Evolutionary conservation across 176 grass and related monocot species (phyloP), one percentile per base, ranked within the genome.

Genomic region (Pontederia crassipes): DNA sequence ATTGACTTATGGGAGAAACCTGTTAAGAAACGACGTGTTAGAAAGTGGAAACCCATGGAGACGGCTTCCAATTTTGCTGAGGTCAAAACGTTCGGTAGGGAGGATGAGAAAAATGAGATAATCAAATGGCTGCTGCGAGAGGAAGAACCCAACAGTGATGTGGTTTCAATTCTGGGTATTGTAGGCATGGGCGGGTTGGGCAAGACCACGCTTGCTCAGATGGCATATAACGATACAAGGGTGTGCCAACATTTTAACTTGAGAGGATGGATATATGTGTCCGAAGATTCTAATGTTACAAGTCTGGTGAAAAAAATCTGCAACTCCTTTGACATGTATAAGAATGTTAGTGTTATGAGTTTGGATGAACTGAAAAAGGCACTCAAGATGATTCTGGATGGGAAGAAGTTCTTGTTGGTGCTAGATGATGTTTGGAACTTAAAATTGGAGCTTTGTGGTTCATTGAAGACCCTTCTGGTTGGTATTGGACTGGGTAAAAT

Each of bases 111-210:
- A 17, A 54, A 54, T 8, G 64, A 64, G 62, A 10, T 74, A 35
- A 64, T 74, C 10, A 24, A 74, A 6, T 18, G 63, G 8, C n/a
- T 74, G 48, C 15, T 35, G 4, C 29, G 45, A 28, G 35, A 53
- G 16, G 16, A 15, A 7, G 17, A 35, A 35, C 4, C n/a, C n/a
- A n/a, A 4, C 4, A 4, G 29, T 35, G 29, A 35, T 7, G 18
- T 10, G 2, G 4, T 69, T 17, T 9, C 15, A 4, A 32, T 67
- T 6, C 51, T 75, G 26, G 48, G 32, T 13, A 66, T 75, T 49
- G 61, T 75, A 11, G 72, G 72, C 63, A 75, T 66, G 72, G 72
- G 72, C 9, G 72, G 72, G 1, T 15, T 75, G 4, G 72, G 72
- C 26, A 67, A 75, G 26, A 75, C 72, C 9, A 67, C 72, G n/a